Conservation (phyloP, 176 grass and related monocot genomes). For the Oryza glaberrima region DNA sequence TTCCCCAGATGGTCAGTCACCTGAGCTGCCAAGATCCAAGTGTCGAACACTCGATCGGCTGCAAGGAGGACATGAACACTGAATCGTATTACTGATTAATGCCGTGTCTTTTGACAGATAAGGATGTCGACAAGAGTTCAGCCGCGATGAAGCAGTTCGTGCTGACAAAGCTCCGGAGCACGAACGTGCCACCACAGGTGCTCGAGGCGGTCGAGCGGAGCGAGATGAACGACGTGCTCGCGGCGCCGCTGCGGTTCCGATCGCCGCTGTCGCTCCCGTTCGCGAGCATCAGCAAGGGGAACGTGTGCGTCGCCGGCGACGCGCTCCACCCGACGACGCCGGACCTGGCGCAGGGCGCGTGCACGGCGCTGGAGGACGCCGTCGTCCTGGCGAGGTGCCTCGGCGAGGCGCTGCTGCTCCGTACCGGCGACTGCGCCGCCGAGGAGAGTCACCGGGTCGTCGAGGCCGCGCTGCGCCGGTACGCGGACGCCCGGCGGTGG, state of each 20-base stretch:
- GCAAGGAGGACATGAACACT: no score
- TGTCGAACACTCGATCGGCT: background rate
- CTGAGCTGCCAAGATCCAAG: background rate
- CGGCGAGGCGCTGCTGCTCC: background rate
- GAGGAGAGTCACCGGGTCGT: background rate
- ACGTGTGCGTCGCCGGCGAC: slow-evolving; percentile 14
- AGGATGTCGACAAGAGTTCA: background rate
- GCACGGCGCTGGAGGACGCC: background rate
- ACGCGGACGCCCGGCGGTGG: background rate
- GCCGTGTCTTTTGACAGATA: background rate
- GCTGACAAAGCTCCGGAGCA: slow-evolving; percentile 1
- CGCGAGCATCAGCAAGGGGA: slow-evolving; percentile 7
- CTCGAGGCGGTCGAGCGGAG: background rate
- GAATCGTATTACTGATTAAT: background rate
- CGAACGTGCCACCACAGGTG: background rate
- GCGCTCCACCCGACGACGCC: slow-evolving; percentile 20
- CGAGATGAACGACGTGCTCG: slow-evolving; percentile 1
- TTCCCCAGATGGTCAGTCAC: background rate
- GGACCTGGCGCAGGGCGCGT: slow-evolving; percentile 2
- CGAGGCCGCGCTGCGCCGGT: background rate
- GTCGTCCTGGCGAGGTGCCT: slow-evolving; percentile 21
- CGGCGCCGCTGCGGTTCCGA: background rate
- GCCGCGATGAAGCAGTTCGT: slow-evolving; percentile 6
- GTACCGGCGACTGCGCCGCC: background rate
- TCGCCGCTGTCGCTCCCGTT: background rate